These are phyloP conservation scores for Melanogaster broomeanus DNA, from an alignment of 768 basidiomycete genomes.

Conservation along the genomic window DNA sequence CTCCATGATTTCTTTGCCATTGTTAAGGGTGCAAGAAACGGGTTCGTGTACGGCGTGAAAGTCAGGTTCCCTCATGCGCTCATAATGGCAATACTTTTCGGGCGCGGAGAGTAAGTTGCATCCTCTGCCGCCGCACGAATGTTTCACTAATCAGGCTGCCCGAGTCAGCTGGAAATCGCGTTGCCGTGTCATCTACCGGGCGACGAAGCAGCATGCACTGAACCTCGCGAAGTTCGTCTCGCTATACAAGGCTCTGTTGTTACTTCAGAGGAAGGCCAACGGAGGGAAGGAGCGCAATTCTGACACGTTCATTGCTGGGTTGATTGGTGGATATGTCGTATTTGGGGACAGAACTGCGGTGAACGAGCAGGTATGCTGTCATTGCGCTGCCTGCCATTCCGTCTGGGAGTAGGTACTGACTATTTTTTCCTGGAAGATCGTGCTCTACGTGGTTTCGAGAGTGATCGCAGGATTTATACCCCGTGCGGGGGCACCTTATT, in stretches of 20 bases:
- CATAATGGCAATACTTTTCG: conserved; percentile 94
- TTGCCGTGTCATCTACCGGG: conserved; percentile 65
- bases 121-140: background rate
- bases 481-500: conserved; percentile 61
- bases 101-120: conserved; percentile 79
- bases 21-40: conserved; percentile 91
- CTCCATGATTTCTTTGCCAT: conserved; percentile 92
- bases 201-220: conserved; percentile 88
- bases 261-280: conserved; percentile 81
- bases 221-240: conserved; percentile 95
- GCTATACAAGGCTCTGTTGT: conserved; percentile 83
- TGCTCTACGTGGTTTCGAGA: conserved; percentile 92
- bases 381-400: conserved; percentile 5
- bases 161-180: conserved; percentile 69
- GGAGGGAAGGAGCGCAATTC: conserved; percentile 77
- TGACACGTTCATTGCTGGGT: conserved; percentile 92
- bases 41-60: conserved; percentile 88
- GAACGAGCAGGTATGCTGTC: conserved; percentile 78
- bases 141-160: conserved; percentile 6
- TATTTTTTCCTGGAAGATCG: conserved; percentile 65
- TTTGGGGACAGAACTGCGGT: conserved; percentile 87
- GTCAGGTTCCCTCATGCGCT: conserved; percentile 95
- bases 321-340: conserved; percentile 87
- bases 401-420: conserved; percentile 8
- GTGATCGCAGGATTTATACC: conserved; percentile 92